Percentiles rank a stretch among this genome's conserved stretches.
Conservation (phyloP, 345 rosid species). For the Euphorbia tirucalli region DNA sequence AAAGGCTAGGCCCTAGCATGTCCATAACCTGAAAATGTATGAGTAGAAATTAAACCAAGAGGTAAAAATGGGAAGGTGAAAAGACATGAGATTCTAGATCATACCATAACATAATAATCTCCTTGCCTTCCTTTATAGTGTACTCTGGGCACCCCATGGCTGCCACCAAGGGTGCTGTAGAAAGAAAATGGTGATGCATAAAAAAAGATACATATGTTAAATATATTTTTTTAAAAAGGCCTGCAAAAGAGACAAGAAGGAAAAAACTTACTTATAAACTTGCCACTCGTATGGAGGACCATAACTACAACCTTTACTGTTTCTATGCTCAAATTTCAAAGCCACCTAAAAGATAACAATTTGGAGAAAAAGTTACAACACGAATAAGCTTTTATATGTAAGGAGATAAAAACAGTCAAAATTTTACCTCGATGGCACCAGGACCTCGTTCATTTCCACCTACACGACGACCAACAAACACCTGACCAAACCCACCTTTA, state of each 20-base stretch:
- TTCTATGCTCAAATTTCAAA: constrained; percentile 37
- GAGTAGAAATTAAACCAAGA: constrained; percentile 16
- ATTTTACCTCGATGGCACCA: constrained; percentile 73
- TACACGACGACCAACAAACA: constrained; percentile 36
- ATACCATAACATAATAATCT: constrained; percentile 37
- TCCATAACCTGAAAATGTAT: constrained; percentile 32
- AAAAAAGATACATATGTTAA: constrained; percentile 2
- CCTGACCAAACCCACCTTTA: constrained; percentile 40
- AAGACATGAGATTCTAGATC: constrained; percentile 10
- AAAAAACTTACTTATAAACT: constrained; percentile 30
- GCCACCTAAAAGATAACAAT: constrained; percentile 22
- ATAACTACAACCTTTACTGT: constrained; percentile 38
- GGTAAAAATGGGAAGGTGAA: constrained; percentile 16
- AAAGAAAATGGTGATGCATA: constrained; percentile 15
- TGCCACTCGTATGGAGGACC: constrained; percentile 42
- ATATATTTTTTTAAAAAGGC: not conserved
- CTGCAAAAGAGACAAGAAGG: constrained; percentile 7
- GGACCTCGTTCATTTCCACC: constrained; percentile 52
- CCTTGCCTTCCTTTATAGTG: constrained; percentile 37
- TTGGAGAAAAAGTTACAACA: not conserved
- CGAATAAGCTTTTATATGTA: not conserved
- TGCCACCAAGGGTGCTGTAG: constrained; percentile 80
- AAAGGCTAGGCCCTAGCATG: constrained; percentile 36
- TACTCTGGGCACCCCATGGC: constrained; percentile 36
- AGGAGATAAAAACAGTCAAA: not conserved